phyloP scores from a whole-genome alignment of 495 filamentous ascomycete species.

The Coniosporium apollinis region DNA sequence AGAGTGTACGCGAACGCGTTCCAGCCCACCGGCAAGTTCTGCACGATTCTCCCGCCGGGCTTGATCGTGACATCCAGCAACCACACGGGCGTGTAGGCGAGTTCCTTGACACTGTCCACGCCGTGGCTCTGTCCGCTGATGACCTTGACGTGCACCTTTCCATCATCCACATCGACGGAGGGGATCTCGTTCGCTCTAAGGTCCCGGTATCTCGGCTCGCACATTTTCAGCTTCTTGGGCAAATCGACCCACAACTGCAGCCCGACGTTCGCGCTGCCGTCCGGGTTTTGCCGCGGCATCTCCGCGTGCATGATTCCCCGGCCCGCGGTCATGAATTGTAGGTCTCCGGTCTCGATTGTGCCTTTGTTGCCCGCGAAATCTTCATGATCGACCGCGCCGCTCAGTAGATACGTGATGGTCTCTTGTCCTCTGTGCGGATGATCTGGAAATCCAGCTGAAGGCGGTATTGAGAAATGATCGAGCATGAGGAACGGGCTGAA shows the following conservation, averaged over 20 bases:
- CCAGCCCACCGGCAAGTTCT: slow-evolving; percentile 65
- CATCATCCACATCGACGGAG: slow-evolving; percentile 44
- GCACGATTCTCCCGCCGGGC: slow-evolving; percentile 58
- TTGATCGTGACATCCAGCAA: slow-evolving; percentile 69
- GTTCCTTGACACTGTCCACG: slow-evolving; percentile 67
- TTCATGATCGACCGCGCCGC: slow-evolving; percentile 81
- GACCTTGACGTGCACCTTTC: slow-evolving; percentile 66
- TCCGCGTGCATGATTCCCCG: slow-evolving; percentile 89
- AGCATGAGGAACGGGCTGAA: slow-evolving; percentile 96
- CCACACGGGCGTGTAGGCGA: slow-evolving; percentile 95
- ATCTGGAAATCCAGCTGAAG: slow-evolving; percentile 77
- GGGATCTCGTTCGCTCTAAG: slow-evolving; percentile 65
- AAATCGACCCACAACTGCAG: slow-evolving; percentile 94
- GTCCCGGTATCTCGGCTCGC: slow-evolving; percentile 87
- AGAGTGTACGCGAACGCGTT: slow-evolving; percentile 83
- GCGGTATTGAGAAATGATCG: slow-evolving; percentile 73
- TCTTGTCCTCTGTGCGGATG: slow-evolving; percentile 64
- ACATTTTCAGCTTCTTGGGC: slow-evolving; percentile 61
- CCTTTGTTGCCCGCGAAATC: slow-evolving; percentile 85
- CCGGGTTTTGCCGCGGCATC: slow-evolving; percentile 70
- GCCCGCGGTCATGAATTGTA: slow-evolving; percentile 97
- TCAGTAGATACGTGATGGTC: slow-evolving; percentile 81
- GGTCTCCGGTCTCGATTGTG: slow-evolving; percentile 66
- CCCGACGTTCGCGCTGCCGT: slow-evolving; percentile 67
- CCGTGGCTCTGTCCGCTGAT: slow-evolving; percentile 74